Evolutionary conservation across 1,139 yeast species (phyloP), one percentile per base, ranked within the genome.

Genomic region (Saccharomycopsis phalli): DNA sequence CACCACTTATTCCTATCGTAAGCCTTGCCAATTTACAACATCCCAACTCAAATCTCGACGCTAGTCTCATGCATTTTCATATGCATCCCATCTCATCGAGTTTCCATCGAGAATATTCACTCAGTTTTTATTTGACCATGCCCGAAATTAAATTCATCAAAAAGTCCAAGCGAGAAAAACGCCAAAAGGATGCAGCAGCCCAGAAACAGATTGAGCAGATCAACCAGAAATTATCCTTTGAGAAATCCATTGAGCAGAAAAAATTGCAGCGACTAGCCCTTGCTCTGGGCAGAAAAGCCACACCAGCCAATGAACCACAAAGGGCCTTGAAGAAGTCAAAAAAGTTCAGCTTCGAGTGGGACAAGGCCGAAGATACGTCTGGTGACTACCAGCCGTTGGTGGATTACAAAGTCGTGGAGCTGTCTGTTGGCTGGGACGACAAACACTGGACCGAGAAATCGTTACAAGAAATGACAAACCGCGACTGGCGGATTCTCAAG

Each of bases 401-500:
- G 4, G 46, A 49, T 47, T 28, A n/a, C 33, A 41, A 36, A 32
- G 21, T 25, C 33, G 28, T 20, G 13, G 19, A 36, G 23, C 36
- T 40, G 10, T 23, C 22, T 37, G 43, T 23, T 38, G 23, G 26
- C 40, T 38, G 29, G 20, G 41, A 26, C 43, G 69, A 64, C 23
- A 50, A 59, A 10, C 91, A 78, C 50, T 91, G 97, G 97, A 61
- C 74, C 1, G 66, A 75, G 36, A 91, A 91, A 53, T 56, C 69
- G 0, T 56, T 78, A 2, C 59, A 59, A 0, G 68, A 73, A 35
- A 87, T 91, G 98, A 71, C 73, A 0, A 62, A 68, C 0, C 66
- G 96, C 46, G 98, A 91, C 56, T 91, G 97, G 97, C 68, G 96
- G 46, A 81, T 86, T 36, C 66, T 88, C 55, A 74, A 71, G 49